Conservation (phyloP, 345 rosid genomes). For the Theobroma cacao region DNA sequence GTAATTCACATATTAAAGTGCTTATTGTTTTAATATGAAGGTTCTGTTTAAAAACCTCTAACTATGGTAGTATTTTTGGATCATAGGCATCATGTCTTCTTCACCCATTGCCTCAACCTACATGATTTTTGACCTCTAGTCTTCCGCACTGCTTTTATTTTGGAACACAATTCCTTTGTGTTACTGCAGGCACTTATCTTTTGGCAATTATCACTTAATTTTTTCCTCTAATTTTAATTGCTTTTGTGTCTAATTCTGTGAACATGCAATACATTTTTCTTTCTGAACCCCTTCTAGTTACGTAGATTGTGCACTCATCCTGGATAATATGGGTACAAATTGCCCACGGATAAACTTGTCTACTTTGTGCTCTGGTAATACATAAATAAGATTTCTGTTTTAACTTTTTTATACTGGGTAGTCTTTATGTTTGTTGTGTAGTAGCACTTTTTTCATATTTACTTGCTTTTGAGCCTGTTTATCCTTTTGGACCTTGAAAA, state of each 20-base stretch:
- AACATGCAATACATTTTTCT: not conserved
- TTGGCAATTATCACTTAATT: not conserved
- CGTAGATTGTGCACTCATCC: not conserved
- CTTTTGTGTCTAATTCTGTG: not conserved
- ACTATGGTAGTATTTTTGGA: not conserved
- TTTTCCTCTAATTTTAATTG: not conserved
- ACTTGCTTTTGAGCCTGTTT: not conserved
- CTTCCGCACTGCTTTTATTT: not conserved
- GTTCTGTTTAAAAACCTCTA: not conserved
- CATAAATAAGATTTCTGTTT: not conserved
- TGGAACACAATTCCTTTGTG: not conserved
- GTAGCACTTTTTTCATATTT: not conserved
- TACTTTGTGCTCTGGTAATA: not conserved
- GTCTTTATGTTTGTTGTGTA: not conserved
- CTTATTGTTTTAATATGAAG: not conserved
- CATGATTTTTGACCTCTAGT: not conserved
- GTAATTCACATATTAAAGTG: not conserved
- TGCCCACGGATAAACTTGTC: not conserved
- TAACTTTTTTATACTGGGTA: not conserved
- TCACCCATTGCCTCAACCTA: not conserved
- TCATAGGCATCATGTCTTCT: not conserved
- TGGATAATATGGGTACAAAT: not conserved
- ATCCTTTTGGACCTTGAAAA: not conserved
- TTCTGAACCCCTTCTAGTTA: conserved; percentile 4
- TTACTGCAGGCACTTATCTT: not conserved